These are phyloP conservation scores for Aspergillus sp. DNA, from an alignment of 2,329 filamentous ascomycete genomes.

Conservation along the genomic window DNA sequence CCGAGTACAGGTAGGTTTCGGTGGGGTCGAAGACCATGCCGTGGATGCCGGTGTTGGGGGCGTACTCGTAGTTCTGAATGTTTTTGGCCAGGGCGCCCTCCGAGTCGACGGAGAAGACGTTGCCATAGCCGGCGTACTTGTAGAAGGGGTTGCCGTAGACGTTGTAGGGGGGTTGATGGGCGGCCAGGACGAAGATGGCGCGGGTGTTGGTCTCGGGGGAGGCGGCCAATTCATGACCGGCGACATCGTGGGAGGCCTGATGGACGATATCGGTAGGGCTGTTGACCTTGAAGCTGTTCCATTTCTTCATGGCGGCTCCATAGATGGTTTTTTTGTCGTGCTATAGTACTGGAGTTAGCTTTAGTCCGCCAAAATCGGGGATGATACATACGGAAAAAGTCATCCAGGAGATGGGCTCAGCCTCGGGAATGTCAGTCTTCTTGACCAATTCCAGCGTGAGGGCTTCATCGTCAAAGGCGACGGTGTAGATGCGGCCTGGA, in stretches of 20 bases:
- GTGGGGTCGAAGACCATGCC: slow-evolving; percentile 48
- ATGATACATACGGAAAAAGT: slow-evolving; percentile 68
- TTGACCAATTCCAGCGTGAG: slow-evolving; percentile 72
- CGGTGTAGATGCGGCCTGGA: slow-evolving; percentile 84
- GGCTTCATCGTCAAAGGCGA: slow-evolving; percentile 80
- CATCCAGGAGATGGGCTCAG: slow-evolving; percentile 93
- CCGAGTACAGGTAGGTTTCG: slow-evolving; percentile 47
- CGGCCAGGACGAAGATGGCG: slow-evolving; percentile 83
- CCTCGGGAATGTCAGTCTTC: slow-evolving; percentile 73
- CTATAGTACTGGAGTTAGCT: slow-evolving; percentile 39
- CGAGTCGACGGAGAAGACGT: slow-evolving; percentile 55
- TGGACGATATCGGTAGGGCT: slow-evolving; percentile 74
- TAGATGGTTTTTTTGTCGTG: slow-evolving; percentile 82
- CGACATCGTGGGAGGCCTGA: slow-evolving; percentile 70
- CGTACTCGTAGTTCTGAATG: slow-evolving; percentile 47
- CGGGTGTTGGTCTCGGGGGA: slow-evolving; percentile 74
- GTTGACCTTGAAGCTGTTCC: slow-evolving; percentile 76
- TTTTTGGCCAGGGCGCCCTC: slow-evolving; percentile 41
- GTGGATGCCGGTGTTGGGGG: slow-evolving; percentile 45
- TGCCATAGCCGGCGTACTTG: slow-evolving; percentile 76
- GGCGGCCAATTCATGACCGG: slow-evolving; percentile 67
- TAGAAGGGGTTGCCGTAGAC: slow-evolving; percentile 93
- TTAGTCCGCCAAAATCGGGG: no score
- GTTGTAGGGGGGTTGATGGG: slow-evolving; percentile 71
- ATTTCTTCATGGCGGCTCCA: slow-evolving; percentile 90